Conservation (phyloP, 2,329 filamentous ascomycete species). For the Orbilia ellipsospora region DNA sequence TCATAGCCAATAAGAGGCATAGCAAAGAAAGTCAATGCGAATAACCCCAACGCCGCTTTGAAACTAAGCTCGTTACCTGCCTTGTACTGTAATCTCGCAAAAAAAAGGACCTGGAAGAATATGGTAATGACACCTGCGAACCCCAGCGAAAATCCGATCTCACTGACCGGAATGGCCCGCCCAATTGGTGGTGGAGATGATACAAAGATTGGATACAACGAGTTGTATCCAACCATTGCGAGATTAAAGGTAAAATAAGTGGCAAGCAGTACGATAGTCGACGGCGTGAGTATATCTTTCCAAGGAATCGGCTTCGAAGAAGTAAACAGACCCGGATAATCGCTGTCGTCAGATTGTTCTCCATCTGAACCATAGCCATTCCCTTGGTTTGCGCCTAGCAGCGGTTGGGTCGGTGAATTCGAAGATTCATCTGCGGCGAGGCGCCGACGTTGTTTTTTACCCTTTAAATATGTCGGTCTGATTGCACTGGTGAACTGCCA, state of each 20-base stretch:
- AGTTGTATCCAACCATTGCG: conserved; percentile 94
- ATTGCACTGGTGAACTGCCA: conserved; percentile 71
- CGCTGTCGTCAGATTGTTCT: conserved; percentile 29
- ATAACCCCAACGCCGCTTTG: conserved; percentile 78
- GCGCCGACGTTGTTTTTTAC: conserved; percentile 5
- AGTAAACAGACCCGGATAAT: conserved; percentile 25
- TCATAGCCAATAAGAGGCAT: conserved; percentile 91
- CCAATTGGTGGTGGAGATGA: conserved; percentile 80
- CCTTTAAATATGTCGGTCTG: conserved; percentile 27
- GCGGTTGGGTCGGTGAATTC: conserved; percentile 23
- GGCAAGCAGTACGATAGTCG: conserved; percentile 81
- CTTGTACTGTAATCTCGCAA: conserved; percentile 79
- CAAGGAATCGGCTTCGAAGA: conserved; percentile 38
- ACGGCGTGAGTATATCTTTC: conserved; percentile 73
- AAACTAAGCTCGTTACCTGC: conserved; percentile 90
- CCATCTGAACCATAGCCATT: conserved; percentile 4
- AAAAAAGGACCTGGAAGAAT: conserved; percentile 86
- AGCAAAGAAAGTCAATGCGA: conserved; percentile 82
- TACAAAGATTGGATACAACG: conserved; percentile 91
- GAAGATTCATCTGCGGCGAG: neutral
- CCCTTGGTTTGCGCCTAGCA: conserved; percentile 14
- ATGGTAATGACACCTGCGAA: conserved; percentile 88
- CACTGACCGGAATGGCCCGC: conserved; percentile 77
- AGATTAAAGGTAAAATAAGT: conserved; percentile 95
- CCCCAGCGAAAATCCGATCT: conserved; percentile 85